Evolutionary conservation across 805 yeast species (phyloP).

Genomic region (Middelhovenomyces tepae): DNA sequence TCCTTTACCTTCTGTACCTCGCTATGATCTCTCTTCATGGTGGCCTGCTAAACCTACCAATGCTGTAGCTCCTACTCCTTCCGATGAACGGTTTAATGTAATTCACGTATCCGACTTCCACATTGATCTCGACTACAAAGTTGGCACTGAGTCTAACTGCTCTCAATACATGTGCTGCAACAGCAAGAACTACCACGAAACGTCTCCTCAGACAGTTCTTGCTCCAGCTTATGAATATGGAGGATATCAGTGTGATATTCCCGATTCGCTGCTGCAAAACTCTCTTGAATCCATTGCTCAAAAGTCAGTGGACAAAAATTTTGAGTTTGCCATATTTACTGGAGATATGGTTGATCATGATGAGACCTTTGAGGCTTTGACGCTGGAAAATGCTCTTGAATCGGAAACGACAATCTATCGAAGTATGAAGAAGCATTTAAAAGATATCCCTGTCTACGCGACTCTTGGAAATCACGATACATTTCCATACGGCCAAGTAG

Average conservation of each 20-base stretch:
- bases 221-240: conserved; percentile 59
- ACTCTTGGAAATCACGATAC: conserved; percentile 66
- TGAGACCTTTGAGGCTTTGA: conserved; percentile 37
- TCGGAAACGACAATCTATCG: conserved; percentile 46
- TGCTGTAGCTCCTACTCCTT: conserved; percentile 8
- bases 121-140: conserved; percentile 41
- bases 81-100: conserved; percentile 43
- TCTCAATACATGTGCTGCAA: conserved; percentile 56
- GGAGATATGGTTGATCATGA: conserved; percentile 70
- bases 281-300: conserved; percentile 34
- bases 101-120: conserved; percentile 63
- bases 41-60: conserved; percentile 38
- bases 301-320: conserved; percentile 30
- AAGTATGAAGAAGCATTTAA: conserved; percentile 43
- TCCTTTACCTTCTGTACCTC: conserved; percentile 44
- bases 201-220: conserved; percentile 33
- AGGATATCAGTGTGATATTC: conserved; percentile 55
- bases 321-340: conserved; percentile 58
- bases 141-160: conserved; percentile 36
- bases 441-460: conserved; percentile 48
- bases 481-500: conserved; percentile 63
- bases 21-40: conserved; percentile 35
- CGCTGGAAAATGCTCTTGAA: conserved; percentile 38
- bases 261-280: conserved; percentile 51
- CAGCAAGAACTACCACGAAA: conserved; percentile 40